phyloP scores from a whole-genome alignment of 2,329 filamentous ascomycete species.

The Thielaviopsis ethacetica region DNA sequence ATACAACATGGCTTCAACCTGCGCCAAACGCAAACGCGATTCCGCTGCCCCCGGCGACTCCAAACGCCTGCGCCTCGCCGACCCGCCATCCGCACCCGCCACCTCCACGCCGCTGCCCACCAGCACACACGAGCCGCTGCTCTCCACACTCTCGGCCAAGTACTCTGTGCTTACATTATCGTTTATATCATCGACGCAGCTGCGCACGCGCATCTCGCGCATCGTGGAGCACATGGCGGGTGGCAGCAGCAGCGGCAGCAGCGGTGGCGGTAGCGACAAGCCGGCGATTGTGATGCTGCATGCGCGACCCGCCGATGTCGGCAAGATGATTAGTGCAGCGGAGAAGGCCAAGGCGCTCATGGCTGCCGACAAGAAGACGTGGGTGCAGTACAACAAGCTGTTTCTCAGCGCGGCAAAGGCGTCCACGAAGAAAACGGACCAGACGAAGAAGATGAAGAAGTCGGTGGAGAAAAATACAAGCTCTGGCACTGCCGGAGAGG shows the following conservation, averaged over 20 bases:
- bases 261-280: constrained; percentile 15
- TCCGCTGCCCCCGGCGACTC: neutral
- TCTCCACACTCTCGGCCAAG: constrained; percentile 2
- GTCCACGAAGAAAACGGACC: neutral
- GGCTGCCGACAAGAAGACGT: constrained; percentile 27
- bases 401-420: constrained; percentile 27
- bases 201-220: constrained; percentile 35
- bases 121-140: neutral
- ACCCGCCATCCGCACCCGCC: neutral
- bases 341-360: constrained; percentile 49
- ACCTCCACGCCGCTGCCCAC: constrained; percentile 1
- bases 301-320: constrained; percentile 32
- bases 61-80: constrained; percentile 3
- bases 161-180: constrained; percentile 36
- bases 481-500: neutral
- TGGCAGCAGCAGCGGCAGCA: too few species aligned
- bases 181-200: constrained; percentile 43
- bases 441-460: neutral
- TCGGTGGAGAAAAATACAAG: neutral
- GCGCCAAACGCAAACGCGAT: constrained; percentile 6
- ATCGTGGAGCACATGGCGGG: constrained; percentile 27
- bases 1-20: neutral
- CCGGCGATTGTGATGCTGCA: constrained; percentile 29
- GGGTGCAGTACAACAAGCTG: constrained; percentile 42
- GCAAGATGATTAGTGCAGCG: constrained; percentile 51